These are phyloP conservation scores for Solanum bulbocastanum DNA, from an alignment of 257 asterid genomes.

Conservation along the genomic window DNA sequence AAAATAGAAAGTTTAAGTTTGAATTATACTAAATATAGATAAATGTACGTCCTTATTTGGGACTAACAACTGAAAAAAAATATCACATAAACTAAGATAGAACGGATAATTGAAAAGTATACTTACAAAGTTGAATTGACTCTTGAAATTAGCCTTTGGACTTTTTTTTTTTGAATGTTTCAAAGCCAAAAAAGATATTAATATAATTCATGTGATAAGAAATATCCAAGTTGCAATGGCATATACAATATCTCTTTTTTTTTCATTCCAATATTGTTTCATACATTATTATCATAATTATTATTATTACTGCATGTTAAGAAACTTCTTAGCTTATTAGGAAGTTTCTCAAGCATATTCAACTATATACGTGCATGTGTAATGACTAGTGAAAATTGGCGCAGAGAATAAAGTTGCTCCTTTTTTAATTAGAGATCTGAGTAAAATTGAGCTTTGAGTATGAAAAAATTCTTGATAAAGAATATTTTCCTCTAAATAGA, in stretches of 20 bases:
- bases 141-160: background rate
- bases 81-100: background rate
- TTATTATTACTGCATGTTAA: background rate
- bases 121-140: background rate
- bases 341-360: no score
- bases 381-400: no score
- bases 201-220: background rate
- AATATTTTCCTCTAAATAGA: no score
- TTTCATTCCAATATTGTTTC: no score
- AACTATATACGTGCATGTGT: no score
- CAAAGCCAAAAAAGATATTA: background rate
- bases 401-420: fast-evolving
- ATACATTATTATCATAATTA: no score
- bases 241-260: no score
- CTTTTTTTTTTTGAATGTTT: background rate
- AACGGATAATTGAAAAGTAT: background rate
- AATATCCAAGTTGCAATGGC: background rate
- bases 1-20: background rate
- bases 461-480: no score
- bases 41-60: fast-evolving
- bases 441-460: no score
- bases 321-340: background rate
- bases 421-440: no score
- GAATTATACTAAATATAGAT: background rate
- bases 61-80: background rate